phyloP scores from a whole-genome alignment of 345 rosid genomes.

The Rhizophora mangle region DNA sequence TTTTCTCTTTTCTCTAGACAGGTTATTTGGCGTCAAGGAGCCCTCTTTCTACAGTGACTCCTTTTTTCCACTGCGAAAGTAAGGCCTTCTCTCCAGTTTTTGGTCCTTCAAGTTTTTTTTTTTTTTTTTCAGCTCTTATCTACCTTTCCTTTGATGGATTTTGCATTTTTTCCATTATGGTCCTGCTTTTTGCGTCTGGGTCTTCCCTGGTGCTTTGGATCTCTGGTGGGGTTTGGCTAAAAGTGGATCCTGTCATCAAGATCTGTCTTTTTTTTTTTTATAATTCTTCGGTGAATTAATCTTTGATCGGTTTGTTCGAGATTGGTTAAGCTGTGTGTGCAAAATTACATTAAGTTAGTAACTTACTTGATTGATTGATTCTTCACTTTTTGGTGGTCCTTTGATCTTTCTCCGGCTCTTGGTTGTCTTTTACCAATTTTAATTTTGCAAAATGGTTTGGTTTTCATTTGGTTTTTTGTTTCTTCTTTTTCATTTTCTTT shows the following conservation, averaged over 20 bases:
- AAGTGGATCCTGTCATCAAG: slow-evolving; percentile 29
- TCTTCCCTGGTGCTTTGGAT: slow-evolving; percentile 33
- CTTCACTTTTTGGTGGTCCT: slow-evolving; percentile 29
- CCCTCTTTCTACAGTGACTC: slow-evolving; percentile 17
- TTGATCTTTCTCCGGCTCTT: slow-evolving; percentile 15
- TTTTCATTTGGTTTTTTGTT: not conserved
- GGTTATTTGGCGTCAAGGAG: slow-evolving; percentile 4
- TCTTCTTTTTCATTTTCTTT: no score
- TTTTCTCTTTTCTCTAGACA: slow-evolving; percentile 6
- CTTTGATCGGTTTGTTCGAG: slow-evolving; percentile 3
- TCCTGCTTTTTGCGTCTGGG: slow-evolving; percentile 31
- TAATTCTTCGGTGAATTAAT: not conserved
- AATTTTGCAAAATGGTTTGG: not conserved
- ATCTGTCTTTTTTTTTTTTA: slow-evolving; percentile 36
- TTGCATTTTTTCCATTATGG: slow-evolving; percentile 13
- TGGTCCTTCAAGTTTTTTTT: slow-evolving; percentile 30
- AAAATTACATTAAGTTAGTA: slow-evolving; percentile 20
- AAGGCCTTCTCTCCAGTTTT: not conserved
- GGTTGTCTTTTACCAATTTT: slow-evolving; percentile 7
- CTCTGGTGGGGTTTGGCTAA: slow-evolving; percentile 29
- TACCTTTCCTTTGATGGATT: slow-evolving; percentile 9
- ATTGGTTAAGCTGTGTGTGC: slow-evolving; percentile 15
- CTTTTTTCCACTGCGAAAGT: slow-evolving; percentile 15
- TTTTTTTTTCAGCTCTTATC: slow-evolving; percentile 4
- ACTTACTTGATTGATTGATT: slow-evolving; percentile 22